phyloP scores from a whole-genome alignment of 345 rosid genomes.

The Eucalyptus sp. region DNA sequence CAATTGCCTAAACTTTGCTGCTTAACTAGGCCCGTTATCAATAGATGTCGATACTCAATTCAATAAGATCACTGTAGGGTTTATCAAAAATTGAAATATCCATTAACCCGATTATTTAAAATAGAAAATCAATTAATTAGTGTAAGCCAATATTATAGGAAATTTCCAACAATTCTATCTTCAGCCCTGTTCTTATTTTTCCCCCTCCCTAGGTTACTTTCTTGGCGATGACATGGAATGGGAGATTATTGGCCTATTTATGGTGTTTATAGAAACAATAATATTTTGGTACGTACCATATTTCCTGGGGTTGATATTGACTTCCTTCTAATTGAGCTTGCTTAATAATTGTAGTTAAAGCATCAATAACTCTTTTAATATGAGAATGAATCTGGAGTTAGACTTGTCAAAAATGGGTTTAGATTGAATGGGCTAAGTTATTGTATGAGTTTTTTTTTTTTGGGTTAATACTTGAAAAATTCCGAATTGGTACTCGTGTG shows the following conservation, averaged over 20 bases:
- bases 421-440: not conserved
- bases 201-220: not conserved
- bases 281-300: not conserved
- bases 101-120: no score
- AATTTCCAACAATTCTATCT: not conserved
- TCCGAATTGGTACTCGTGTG: accelerated
- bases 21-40: no score
- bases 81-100: no score
- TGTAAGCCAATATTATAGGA: no score
- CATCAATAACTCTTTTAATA: not conserved
- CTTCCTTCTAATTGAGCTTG: not conserved
- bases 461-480: no score
- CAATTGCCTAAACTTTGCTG: no score
- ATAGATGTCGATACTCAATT: no score
- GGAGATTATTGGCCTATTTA: not conserved
- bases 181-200: not conserved
- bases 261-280: not conserved
- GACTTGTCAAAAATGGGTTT: no score
- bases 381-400: not conserved
- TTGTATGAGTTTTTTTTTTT: not conserved
- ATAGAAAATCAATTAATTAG: no score
- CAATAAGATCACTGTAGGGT: no score
- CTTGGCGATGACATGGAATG: not conserved
- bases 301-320: not conserved
- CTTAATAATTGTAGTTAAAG: not conserved